phyloP scores from a whole-genome alignment of 345 rosid species.

The Geranium brycei region DNA sequence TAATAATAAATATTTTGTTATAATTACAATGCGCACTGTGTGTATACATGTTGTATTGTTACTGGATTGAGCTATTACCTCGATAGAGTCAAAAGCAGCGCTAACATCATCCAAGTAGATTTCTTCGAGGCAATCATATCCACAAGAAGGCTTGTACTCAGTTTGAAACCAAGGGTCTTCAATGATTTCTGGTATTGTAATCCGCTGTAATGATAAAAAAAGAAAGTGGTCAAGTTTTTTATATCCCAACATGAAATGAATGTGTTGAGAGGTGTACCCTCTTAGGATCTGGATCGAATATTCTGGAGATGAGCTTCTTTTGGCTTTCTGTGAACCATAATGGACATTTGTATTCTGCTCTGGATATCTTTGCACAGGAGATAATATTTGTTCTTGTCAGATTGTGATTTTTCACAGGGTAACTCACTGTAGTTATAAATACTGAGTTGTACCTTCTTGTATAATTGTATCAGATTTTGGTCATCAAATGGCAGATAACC shows the following conservation, averaged over 20 bases:
- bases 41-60: background rate
- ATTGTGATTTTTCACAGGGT: background rate
- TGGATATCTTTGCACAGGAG: conserved; percentile 30
- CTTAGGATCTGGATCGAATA: conserved; percentile 52
- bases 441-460: conserved; percentile 40
- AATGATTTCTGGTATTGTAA: conserved; percentile 48
- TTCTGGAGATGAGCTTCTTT: conserved; percentile 50
- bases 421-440: background rate
- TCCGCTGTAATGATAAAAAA: conserved; percentile 34
- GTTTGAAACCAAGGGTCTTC: conserved; percentile 73
- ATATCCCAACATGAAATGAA: background rate
- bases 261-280: conserved; percentile 21
- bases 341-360: conserved; percentile 58
- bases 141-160: conserved; percentile 41
- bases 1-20: conserved; percentile 10
- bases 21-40: too few relatives aligned
- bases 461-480: conserved; percentile 49
- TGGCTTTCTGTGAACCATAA: conserved; percentile 43
- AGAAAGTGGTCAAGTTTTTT: too few relatives aligned
- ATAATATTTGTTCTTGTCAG: background rate
- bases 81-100: conserved; percentile 41
- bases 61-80: conserved; percentile 28
- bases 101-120: conserved; percentile 37
- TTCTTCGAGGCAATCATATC: conserved; percentile 22
- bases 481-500: conserved; percentile 73